Evolutionary conservation across 2,329 filamentous ascomycete species (phyloP), one percentile per base, ranked within the genome.

Genomic region (Colletotrichum sp.): DNA sequence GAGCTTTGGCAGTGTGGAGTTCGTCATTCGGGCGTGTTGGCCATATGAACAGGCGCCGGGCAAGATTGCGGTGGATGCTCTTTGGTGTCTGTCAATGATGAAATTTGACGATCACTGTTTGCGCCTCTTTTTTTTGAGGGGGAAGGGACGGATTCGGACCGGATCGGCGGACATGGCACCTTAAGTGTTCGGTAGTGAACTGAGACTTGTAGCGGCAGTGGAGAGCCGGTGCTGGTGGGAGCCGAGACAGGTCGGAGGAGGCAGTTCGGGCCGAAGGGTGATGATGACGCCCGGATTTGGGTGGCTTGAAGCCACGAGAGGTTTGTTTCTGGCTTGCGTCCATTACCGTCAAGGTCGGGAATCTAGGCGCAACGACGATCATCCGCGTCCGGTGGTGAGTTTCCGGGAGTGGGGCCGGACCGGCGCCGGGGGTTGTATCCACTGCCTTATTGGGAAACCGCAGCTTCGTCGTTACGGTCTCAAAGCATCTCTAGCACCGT

Each of bases 401-500:
- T 0, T 52, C 6, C 10, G 43, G 9, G 14, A 18, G 55, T 58
- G 55, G 55, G 55, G 55, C 55, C 21, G 24, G 55, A 1, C 55
- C 61, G 36, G 61, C 7, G 21, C 61, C 26, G n/a, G 30, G 8
- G 9, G 1, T 13, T 18, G 16, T 65, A 32, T 52, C 48, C 69
- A 70, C 24, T 70, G 36, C 69, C 69, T 65, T 7, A 56, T 71
- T 24, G 30, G 59, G 59, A 65, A 65, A 52, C 63, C 14, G 5
- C 24, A 32, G 24, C n/a, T 30, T 34, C 1, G 13, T 68, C n/a
- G 14, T 5, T 12, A 12, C 9, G n/a, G 43, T 48, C n/a, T 52
- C n/a, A 21, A 7, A 2, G n/a, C n/a, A 13, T 24, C 24, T 24
- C 24, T 24, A 24, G 24, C 24, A 24, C 24, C 24, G 43, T 21